A percentile compares a stretch with the other conserved stretches of the same genome.
phyloP scores from a whole-genome alignment of 352 stramenopile genomes.

The Pythium phragmiticola region DNA sequence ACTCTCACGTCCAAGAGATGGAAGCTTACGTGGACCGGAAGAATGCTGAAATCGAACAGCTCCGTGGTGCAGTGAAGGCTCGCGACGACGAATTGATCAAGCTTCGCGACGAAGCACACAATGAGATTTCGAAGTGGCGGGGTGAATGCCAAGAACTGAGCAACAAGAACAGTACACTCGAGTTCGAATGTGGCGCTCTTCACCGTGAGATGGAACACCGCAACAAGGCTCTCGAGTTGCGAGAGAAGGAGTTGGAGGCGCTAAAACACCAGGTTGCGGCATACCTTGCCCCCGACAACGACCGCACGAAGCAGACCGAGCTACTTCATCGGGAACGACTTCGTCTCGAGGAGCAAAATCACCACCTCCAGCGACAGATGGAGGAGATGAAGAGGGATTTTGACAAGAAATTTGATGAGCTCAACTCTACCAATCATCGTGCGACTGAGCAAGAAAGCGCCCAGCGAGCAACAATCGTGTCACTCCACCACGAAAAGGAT shows the following conservation, averaged over 20 bases:
- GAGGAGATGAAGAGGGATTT: conserved; percentile 41
- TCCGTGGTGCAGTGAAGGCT: conserved; percentile 47
- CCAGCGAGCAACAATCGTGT: conserved; percentile 49
- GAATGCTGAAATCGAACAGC: conserved; percentile 52
- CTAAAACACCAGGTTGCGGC: conserved; percentile 55
- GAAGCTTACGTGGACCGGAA: conserved; percentile 32
- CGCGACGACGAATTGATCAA: conserved; percentile 41
- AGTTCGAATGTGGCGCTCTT: conserved; percentile 43
- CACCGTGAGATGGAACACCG: conserved; percentile 55
- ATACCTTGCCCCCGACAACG: conserved; percentile 53
- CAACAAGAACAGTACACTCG: conserved; percentile 34
- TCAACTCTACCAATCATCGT: conserved; percentile 38
- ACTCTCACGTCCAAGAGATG: conserved; percentile 46
- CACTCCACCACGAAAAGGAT: conserved; percentile 62
- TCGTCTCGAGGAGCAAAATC: conserved; percentile 65
- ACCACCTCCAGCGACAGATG: conserved; percentile 42
- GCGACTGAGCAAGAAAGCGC: conserved; percentile 47
- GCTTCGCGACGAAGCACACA: conserved; percentile 33
- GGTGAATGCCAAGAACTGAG: conserved; percentile 50
- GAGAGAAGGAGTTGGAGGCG: conserved; percentile 46
- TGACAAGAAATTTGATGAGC: conserved; percentile 46
- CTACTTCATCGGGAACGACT: conserved; percentile 49
- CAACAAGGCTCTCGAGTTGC: conserved; percentile 48
- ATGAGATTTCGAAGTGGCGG: conserved; percentile 50
- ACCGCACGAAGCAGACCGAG: conserved; percentile 53